Evolutionary conservation across 306 rosid genomes (phyloP).

Genomic region (Trifolium fragiferum): DNA sequence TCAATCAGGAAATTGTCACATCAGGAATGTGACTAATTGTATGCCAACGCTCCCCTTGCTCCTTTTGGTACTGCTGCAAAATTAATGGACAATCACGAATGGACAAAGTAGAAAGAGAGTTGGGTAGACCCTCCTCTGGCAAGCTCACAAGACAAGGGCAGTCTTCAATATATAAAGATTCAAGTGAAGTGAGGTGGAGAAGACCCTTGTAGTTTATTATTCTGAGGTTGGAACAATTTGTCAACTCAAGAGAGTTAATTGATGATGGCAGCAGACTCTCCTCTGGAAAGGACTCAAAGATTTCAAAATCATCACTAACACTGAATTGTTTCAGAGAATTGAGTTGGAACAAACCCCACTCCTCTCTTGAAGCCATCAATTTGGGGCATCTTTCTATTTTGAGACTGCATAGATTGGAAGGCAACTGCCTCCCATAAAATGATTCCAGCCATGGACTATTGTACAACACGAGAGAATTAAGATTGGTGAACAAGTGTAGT

Average conservation of each 20-base stretch:
- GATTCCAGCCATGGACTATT: neutral
- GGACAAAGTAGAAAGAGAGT: neutral
- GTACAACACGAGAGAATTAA: neutral
- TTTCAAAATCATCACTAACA: constrained; percentile 1
- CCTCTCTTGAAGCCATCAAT: neutral
- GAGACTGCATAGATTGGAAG: neutral
- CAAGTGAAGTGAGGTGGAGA: constrained; percentile 40
- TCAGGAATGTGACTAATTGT: constrained; percentile 30
- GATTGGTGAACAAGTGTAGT: neutral
- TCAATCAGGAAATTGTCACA: neutral
- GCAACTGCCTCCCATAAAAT: neutral
- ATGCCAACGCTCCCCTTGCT: constrained; percentile 22
- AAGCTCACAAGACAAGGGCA: constrained; percentile 37
- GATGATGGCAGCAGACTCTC: constrained; percentile 28
- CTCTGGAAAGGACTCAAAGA: constrained; percentile 27
- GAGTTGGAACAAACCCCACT: constrained; percentile 23
- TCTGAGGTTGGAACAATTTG: neutral
- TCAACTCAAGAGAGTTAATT: neutral
- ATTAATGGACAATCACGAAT: neutral
- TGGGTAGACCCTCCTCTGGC: constrained; percentile 29
- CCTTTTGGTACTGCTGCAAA: neutral
- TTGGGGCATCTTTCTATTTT: neutral
- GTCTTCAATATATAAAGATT: accelerated
- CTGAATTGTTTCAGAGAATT: neutral
- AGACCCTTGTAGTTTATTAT: constrained; percentile 35